Conservation (phyloP, 441 rosid genomes). For the Erodium texanum region DNA sequence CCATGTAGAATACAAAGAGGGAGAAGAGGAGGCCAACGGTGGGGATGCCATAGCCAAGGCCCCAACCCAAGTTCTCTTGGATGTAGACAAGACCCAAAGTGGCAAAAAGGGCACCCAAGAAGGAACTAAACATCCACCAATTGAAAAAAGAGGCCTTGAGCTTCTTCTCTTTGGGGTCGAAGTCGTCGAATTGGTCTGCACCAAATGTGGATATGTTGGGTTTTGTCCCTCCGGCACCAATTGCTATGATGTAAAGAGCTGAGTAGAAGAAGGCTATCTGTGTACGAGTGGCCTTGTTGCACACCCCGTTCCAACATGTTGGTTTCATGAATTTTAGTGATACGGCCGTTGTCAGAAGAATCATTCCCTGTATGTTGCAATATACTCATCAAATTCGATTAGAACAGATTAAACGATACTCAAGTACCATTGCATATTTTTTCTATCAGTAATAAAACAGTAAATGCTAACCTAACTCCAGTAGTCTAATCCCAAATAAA, state of each 20-base stretch:
- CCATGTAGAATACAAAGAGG: conserved; percentile 43
- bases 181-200: conserved; percentile 85
- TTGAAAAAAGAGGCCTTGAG: conserved; percentile 84
- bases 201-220: conserved; percentile 88
- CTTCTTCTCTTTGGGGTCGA: conserved; percentile 56
- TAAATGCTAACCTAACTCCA: no score
- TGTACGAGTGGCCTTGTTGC: conserved; percentile 46
- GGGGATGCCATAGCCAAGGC: conserved; percentile 66
- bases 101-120: conserved; percentile 80
- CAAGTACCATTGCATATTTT: no score
- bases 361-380: conserved; percentile 54
- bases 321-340: conserved; percentile 61
- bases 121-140: conserved; percentile 96
- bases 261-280: conserved; percentile 55
- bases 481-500: no score
- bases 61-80: conserved; percentile 90
- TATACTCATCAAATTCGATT: not conserved
- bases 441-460: no score
- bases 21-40: conserved; percentile 59
- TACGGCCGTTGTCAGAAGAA: conserved; percentile 51
- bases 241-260: conserved; percentile 57
- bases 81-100: conserved; percentile 66
- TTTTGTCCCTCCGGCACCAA: conserved; percentile 88
- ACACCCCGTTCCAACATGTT: conserved; percentile 41
- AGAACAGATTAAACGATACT: no score